A percentile compares a stretch with the other conserved stretches of the same genome.
Evolutionary conservation across 148 eudicot genomes (phyloP).

Genomic region (Rhododendron mucronatum): DNA sequence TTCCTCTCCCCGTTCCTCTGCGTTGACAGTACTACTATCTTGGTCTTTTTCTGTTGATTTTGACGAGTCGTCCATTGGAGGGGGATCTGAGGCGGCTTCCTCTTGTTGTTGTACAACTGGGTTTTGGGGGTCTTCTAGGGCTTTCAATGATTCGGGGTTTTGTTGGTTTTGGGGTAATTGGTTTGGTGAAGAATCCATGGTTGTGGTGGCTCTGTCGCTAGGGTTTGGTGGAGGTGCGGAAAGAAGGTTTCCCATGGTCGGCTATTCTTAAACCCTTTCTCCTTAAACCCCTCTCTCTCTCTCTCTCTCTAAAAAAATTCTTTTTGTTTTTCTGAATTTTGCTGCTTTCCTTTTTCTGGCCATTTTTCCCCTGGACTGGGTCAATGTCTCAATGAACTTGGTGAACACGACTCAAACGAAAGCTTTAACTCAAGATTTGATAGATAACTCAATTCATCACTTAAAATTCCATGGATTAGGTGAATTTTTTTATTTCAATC

Average conservation of each 20-base stretch:
- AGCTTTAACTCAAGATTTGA: too few relatives aligned
- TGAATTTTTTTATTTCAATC: too few relatives aligned
- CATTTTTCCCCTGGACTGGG: neutral
- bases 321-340: neutral
- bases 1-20: constrained; percentile 15
- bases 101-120: neutral
- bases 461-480: too few relatives aligned
- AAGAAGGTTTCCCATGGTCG: neutral
- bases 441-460: too few relatives aligned
- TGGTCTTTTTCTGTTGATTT: neutral
- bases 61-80: neutral
- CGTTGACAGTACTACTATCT: neutral
- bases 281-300: neutral
- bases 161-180: neutral
- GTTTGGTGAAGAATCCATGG: neutral
- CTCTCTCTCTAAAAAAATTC: neutral
- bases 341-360: neutral
- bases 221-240: neutral
- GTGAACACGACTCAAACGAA: neutral
- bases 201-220: neutral
- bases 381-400: neutral
- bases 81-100: neutral
- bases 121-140: constrained; percentile 13
- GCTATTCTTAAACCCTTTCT: neutral
- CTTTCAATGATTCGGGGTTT: neutral